Conservation (phyloP, 805 yeast genomes). For the Metschnikowia baotianmanensis region DNA sequence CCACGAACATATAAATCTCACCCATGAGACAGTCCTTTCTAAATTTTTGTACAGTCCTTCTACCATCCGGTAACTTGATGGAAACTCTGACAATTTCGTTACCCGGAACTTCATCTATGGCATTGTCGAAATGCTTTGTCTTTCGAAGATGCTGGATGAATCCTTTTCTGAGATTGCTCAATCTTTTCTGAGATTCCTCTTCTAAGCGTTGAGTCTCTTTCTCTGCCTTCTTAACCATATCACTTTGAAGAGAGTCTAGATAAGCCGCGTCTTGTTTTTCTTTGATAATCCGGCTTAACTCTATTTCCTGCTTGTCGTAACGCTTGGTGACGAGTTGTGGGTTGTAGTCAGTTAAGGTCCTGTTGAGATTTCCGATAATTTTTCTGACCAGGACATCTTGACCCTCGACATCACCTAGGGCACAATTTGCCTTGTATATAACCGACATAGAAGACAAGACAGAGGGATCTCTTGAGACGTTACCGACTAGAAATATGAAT, state of each 20-base stretch:
- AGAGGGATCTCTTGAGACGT: conserved; percentile 34
- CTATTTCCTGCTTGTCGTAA: conserved; percentile 41
- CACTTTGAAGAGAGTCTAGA: conserved; percentile 43
- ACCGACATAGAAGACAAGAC: conserved; percentile 40
- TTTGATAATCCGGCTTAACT: conserved; percentile 35
- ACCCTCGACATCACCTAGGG: conserved; percentile 21
- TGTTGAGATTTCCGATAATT: conserved; percentile 24
- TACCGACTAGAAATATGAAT: conserved; percentile 37
- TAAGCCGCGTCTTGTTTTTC: conserved; percentile 45
- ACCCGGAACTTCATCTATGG: conserved; percentile 6
- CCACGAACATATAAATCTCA: conserved; percentile 52
- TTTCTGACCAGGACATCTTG: conserved; percentile 17
- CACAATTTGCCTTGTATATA: conserved; percentile 32
- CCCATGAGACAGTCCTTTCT: conserved; percentile 34
- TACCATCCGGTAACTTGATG: conserved; percentile 54
- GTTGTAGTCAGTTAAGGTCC: conserved; percentile 28
- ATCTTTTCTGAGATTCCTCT: conserved; percentile 10
- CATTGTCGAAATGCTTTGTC: conserved; percentile 15
- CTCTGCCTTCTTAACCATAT: conserved; percentile 50
- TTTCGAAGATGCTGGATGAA: conserved; percentile 20
- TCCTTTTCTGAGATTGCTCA: conserved; percentile 15
- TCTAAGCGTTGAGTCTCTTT: conserved; percentile 26
- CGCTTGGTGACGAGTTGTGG: conserved; percentile 40
- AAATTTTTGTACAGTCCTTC: conserved; percentile 46
- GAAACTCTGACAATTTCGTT: conserved; percentile 39